These are phyloP conservation scores for Helicostylum pulchrum DNA, from an alignment of 192 early-diverging fungal species.

Conservation along the genomic window DNA sequence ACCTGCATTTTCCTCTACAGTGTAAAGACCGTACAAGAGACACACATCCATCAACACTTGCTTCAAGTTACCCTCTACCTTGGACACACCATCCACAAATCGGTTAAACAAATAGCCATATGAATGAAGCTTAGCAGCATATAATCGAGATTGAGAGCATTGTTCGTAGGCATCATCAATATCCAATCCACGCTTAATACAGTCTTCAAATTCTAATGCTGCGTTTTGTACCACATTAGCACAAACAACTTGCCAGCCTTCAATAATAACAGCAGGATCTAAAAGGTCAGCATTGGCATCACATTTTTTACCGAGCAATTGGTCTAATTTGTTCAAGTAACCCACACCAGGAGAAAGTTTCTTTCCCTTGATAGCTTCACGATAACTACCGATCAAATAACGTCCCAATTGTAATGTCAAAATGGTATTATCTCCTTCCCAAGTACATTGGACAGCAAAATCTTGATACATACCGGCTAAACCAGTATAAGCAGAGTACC, in stretches of 20 bases:
- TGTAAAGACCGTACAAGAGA: conserved; percentile 78
- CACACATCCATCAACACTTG: conserved; percentile 69
- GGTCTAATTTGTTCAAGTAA: conserved; percentile 64
- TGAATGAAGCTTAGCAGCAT: conserved; percentile 82
- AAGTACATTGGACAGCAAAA: conserved; percentile 88
- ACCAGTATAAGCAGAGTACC: conserved; percentile 89
- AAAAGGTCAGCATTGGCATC: conserved; percentile 51
- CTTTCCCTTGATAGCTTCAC: conserved; percentile 71
- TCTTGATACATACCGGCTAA: conserved; percentile 81
- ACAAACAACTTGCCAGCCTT: conserved; percentile 78
- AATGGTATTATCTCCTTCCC: conserved; percentile 91
- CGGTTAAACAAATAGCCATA: conserved; percentile 81
- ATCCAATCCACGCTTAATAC: conserved; percentile 58
- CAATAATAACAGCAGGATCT: conserved; percentile 60
- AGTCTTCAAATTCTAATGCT: conserved; percentile 72
- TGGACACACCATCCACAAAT: conserved; percentile 72
- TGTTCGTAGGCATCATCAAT: conserved; percentile 84
- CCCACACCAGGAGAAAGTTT: conserved; percentile 70
- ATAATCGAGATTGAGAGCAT: conserved; percentile 81
- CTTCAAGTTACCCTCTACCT: conserved; percentile 59
- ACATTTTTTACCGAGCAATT: conserved; percentile 46
- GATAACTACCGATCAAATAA: conserved; percentile 73
- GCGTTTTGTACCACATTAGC: conserved; percentile 83
- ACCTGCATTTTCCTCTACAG: conserved; percentile 75
- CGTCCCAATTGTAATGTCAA: conserved; percentile 84